Evolutionary conservation across 768 basidiomycete genomes (phyloP).

Genomic region (Collybia mongolica): DNA sequence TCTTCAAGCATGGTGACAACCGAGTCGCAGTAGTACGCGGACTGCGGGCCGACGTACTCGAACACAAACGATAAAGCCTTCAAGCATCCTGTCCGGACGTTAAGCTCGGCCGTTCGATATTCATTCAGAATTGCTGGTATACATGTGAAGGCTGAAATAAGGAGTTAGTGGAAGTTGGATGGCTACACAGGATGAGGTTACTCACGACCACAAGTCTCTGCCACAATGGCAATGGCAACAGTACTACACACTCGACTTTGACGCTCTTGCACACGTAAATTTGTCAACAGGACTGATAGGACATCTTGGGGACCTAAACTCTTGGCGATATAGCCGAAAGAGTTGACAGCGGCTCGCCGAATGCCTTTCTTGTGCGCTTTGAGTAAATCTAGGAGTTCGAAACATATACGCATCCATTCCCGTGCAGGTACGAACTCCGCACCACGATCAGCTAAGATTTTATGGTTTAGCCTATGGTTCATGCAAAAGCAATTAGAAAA

Average conservation of each 20-base stretch:
- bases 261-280: constrained; percentile 96
- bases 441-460: constrained; percentile 81
- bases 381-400: constrained; percentile 93
- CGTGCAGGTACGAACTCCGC: constrained; percentile 98
- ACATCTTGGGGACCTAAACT: constrained; percentile 99
- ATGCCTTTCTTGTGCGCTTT: constrained; percentile 99
- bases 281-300: constrained; percentile 91
- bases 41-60: constrained; percentile 97
- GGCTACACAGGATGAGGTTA: constrained; percentile 14
- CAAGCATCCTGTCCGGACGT: constrained; percentile 97
- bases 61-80: constrained; percentile 99
- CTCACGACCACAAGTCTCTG: constrained; percentile 85
- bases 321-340: constrained; percentile 99
- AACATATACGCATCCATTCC: constrained; percentile 99
- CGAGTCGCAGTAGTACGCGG: constrained; percentile 94
- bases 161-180: constrained; percentile 9
- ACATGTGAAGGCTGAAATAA: constrained; percentile 81
- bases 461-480: constrained; percentile 13
- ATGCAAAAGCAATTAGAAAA: constrained; percentile 10
- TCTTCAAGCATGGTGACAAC: constrained; percentile 99
- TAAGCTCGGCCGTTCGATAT: constrained; percentile 96
- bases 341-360: constrained; percentile 97
- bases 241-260: constrained; percentile 98
- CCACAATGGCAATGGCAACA: constrained; percentile 95
- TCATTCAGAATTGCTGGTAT: constrained; percentile 99